Base-by-base conservation (phyloP, 2,329 filamentous ascomycete species). In the Xylaria sp. region DNA sequence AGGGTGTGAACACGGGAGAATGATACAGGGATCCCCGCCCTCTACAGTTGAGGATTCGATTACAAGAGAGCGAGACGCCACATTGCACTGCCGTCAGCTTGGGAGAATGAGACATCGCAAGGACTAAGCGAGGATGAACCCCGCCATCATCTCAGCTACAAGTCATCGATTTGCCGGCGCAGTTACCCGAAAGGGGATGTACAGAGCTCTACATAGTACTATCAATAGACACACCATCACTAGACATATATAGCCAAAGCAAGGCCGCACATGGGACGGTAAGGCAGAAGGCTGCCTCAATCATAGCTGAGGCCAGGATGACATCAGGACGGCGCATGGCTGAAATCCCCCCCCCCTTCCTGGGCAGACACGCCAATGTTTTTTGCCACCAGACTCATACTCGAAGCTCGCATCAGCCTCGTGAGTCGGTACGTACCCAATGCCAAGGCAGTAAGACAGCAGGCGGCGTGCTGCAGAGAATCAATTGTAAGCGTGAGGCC, bases 261-360 rank as follows among this genome's bases (percentile, higher is more conserved):
- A 18, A 51, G 52, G 41, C 31, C 28, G 20, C 41, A 56, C 33
- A 39, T 36, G 39, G n/a, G 20, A 60, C 49, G 62, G 62, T 28
- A 68, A 68, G 66, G 68, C 68, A 68, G 66, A 66, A 66, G 66
- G 58, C 61, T 49, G 41, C 51, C 49, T 57, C 65, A 7, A 43
- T 56, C 43, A 43, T 31, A 41, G 36, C 66, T 18, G 3, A n/a
- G 28, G 20, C 20, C n/a, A 55, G 46, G 54, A 66, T 67, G 64
- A 64, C 60, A 70, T 64, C 65, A 64, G 59, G 56, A 51, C 48
- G 33, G 59, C 54, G 10, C 64, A 61, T 31, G 46, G 67, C 55
- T 67, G 55, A 67, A 55, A 39, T 3, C 36, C 56, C 62, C 7
- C 20, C 33, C 23, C 9, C 33, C 23, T 6, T 18, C 12, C 23